Conservation (phyloP, 345 rosid genomes). For the Citrus cavaleriei region DNA sequence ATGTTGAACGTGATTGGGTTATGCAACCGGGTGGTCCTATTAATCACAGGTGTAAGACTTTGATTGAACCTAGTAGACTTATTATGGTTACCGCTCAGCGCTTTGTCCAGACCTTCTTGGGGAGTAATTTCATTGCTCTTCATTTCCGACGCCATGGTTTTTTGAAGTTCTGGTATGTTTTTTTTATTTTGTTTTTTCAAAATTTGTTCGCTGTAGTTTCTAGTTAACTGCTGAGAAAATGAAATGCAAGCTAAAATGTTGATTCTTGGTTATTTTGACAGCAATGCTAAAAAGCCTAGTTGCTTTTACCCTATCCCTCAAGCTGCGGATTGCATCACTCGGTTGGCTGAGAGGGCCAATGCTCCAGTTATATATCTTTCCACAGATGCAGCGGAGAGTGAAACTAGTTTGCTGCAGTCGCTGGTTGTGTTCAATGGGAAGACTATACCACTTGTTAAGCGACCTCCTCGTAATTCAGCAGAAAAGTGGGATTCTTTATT, state of each 20-base stretch:
- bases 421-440: constrained; percentile 59
- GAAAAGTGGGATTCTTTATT: constrained; percentile 95
- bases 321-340: constrained; percentile 82
- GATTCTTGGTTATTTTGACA: constrained; percentile 30
- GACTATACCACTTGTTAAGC: constrained; percentile 68
- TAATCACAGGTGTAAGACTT: constrained; percentile 79
- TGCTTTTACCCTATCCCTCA: constrained; percentile 96
- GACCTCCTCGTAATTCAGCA: constrained; percentile 68
- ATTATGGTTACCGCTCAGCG: constrained; percentile 86
- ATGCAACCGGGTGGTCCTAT: constrained; percentile 95
- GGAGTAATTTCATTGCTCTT: constrained; percentile 72
- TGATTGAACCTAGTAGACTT: constrained; percentile 78
- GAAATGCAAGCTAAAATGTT: not conserved
- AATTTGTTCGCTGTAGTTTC: not conserved
- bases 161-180: constrained; percentile 84
- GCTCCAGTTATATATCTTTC: constrained; percentile 84
- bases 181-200: not conserved
- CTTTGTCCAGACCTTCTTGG: constrained; percentile 88
- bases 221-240: not conserved
- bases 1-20: constrained; percentile 66
- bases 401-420: constrained; percentile 77
- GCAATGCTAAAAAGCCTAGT: constrained; percentile 91
- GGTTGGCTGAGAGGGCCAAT: constrained; percentile 63
- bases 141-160: constrained; percentile 95
- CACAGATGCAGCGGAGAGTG: constrained; percentile 96